Evolutionary conservation across 768 basidiomycete species (phyloP), one percentile per base, ranked within the genome.

Genomic region (Mycena leptocephala): DNA sequence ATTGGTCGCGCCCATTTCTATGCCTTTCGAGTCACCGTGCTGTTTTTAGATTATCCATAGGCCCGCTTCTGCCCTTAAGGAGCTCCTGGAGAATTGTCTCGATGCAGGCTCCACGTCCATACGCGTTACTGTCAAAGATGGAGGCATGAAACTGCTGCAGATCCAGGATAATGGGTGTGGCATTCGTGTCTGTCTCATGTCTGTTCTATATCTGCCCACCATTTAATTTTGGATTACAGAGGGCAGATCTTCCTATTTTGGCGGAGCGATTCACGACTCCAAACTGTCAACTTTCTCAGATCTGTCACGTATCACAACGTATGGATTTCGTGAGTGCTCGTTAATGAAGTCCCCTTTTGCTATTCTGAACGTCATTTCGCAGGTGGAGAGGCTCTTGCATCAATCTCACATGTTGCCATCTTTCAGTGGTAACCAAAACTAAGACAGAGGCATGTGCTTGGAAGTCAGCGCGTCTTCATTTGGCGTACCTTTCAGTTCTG

Each of bases 121-220:
- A 82, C 93, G 94, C 43, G 88, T 99, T 66, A 95, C 93, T 0
- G 89, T 97, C 79, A 99, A 98, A 84, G 98, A 99, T 77, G 98
- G 98, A 1, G 98, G 98, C 5, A 87, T 99, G 88, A 99, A 98
- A 83, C 87, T 97, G 20, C 90, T 99, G 43, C 96, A 98, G 85
- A 97, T 99, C 66, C 95, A 97, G 80, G 98, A 99, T 82, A 98
- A 99, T 82, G 98, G 98, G 0, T 95, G 92, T 84, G 98, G 98
- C 3, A 99, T 99, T 80, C 91, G 95, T 59, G 97, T 97, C 80
- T 81, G 93, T 86, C 35, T 33, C 26, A 30, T 39, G 30, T 48
- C 59, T n/a, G 16, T 72, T 26, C 46, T 8, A 14, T 35, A n/a
- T 26, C 26, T 39, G 39, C 63, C 6, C 35, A 41, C 7, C 39